Base-by-base conservation (phyloP, 2,329 filamentous ascomycete species). In the Cordyceps javanica region DNA sequence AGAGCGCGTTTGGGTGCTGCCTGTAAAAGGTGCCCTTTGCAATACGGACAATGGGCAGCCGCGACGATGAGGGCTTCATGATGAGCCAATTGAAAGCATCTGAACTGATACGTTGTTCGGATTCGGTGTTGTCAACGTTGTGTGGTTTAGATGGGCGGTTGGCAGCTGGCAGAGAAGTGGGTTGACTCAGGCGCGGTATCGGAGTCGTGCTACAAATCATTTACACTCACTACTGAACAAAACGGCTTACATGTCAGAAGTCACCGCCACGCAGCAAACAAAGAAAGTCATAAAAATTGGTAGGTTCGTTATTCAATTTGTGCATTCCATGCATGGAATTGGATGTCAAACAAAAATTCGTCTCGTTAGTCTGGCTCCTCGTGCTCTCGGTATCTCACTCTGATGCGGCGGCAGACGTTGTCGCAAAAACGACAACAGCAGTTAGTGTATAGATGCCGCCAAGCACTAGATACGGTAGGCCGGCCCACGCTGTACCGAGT, bases 21-120 rank as follows among this genome's bases (percentile, higher is more conserved):
- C 86, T 83, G 74, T 93, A 95, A 72, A 96, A 95, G 1, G 90
- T 93, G 70, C 83, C 91, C 74, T 91, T 86, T 66, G 80, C 69
- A 67, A 96, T 91, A 65, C 78, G 78, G 62, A 96, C 82, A 59
- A 92, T 78, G 41, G 88, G 86, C 23, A 75, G 72, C 58, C 72
- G 73, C 60, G 69, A 63, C 19, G 66, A 62, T 16, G 72, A 62
- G 38, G 71, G 69, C 71, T 76, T 78, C 61, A 66, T 67, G 52
- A 57, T 71, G 61, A 58, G 5, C 25, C 62, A 62, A 69, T 64
- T 64, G 60, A 55, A 25, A 16, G 45, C 45, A 71, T 62, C 30
- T 16, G 41, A 61, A 67, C 63, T 63, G 60, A 51, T 48, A 32
- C 30, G 30, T 6, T 32, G 30, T 6, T 32, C 30, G 6, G 30